Percentiles rank a stretch among this genome's conserved stretches.
Conservation (phyloP, 225 moss, liverwort and hornwort genomes). For the Antitrichia curtipendula region DNA sequence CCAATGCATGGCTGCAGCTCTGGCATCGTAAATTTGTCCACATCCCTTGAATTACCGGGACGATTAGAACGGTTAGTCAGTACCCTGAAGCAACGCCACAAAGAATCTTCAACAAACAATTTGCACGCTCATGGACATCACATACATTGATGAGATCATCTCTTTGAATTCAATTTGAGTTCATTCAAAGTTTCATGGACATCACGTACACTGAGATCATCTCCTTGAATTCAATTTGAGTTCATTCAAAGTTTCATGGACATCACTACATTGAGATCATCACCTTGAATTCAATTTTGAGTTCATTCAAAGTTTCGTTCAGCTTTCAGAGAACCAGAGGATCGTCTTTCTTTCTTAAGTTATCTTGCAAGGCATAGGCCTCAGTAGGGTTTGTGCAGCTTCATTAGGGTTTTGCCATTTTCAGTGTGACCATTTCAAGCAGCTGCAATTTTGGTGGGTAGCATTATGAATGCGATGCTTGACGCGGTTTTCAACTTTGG, state of each 20-base stretch:
- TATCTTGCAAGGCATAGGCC: background rate
- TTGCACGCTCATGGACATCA: background rate
- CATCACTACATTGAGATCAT: background rate
- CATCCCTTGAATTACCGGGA: background rate
- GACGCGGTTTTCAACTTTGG: too few species aligned
- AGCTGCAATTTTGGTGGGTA: background rate
- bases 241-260: background rate
- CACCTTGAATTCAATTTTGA: background rate
- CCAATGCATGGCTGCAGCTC: background rate
- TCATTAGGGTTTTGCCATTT: background rate
- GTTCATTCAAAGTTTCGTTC: background rate
- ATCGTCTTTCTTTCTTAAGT: background rate
- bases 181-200: background rate
- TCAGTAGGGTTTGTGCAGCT: background rate
- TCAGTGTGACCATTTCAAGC: background rate
- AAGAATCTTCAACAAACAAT: background rate
- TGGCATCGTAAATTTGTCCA: background rate
- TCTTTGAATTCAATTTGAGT: background rate
- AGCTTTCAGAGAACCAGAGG: background rate
- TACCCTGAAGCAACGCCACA: background rate
- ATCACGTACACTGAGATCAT: background rate
- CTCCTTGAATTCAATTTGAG: background rate
- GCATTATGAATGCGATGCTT: too few species aligned
- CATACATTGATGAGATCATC: background rate
- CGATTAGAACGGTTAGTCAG: slow-evolving; percentile 1